phyloP scores from a whole-genome alignment of 108 stramenopile genomes.

The Discostella stelligeroides region DNA sequence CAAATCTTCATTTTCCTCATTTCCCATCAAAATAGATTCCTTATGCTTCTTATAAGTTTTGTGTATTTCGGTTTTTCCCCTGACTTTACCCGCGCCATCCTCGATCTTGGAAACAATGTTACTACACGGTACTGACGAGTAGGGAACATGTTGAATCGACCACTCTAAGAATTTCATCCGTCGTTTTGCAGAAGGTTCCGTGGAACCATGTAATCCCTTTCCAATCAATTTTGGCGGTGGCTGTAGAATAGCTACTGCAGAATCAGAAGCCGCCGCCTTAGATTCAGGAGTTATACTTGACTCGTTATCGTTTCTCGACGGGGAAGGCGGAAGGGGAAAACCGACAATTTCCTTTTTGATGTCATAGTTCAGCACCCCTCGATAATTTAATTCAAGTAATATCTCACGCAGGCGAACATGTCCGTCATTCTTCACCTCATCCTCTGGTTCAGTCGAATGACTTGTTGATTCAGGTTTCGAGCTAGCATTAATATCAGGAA shows the following conservation, averaged over 20 bases:
- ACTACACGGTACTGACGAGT: conserved; percentile 21
- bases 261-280: not conserved
- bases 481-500: conserved; percentile 40
- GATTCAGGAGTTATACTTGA: not conserved
- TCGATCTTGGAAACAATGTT: not conserved
- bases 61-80: not conserved
- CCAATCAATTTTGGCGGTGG: conserved; percentile 43
- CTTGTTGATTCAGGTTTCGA: conserved; percentile 16
- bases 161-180: conserved; percentile 65
- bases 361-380: conserved; percentile 57
- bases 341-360: conserved; percentile 45
- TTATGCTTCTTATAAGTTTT: not conserved
- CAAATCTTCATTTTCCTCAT: conserved; percentile 8
- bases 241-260: conserved; percentile 5
- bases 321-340: conserved; percentile 64
- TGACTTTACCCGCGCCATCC: not conserved
- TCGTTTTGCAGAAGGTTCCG: conserved; percentile 77
- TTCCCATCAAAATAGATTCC: not conserved
- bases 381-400: conserved; percentile 41
- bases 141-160: conserved; percentile 40
- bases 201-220: conserved; percentile 71
- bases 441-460: not conserved
- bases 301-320: conserved; percentile 10
- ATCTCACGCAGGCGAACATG: conserved; percentile 13
- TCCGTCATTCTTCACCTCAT: conserved; percentile 1